phyloP scores from a whole-genome alignment of 768 basidiomycete species.

The Pulveroboletus ravenelii region DNA sequence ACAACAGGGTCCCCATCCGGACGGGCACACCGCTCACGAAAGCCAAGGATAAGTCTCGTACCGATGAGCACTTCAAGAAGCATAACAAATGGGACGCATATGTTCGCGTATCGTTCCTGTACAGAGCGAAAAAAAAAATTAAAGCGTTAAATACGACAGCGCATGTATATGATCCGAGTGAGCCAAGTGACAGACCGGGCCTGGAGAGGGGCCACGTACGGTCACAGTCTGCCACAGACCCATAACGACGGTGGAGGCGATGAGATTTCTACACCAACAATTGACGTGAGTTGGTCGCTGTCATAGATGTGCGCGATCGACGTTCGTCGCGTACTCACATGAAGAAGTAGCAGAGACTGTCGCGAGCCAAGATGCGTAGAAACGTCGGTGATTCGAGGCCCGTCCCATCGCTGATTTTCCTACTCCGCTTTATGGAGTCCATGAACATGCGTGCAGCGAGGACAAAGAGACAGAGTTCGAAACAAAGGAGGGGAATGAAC shows the following conservation, averaged over 20 bases:
- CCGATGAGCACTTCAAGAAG: constrained; percentile 28
- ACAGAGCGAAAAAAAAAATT: too few species aligned
- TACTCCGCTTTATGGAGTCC: constrained; percentile 5
- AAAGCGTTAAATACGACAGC: neutral
- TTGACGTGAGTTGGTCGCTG: neutral
- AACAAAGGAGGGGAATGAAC: constrained; percentile 29
- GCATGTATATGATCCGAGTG: neutral
- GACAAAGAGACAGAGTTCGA: constrained; percentile 25
- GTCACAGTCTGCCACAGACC: constrained; percentile 24
- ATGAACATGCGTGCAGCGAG: constrained; percentile 18
- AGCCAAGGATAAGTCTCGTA: constrained; percentile 29
- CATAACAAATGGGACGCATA: constrained; percentile 31
- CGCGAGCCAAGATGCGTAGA: constrained; percentile 21
- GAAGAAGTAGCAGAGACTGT: constrained; percentile 31
- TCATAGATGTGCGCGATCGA: neutral
- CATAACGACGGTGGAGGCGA: constrained; percentile 21
- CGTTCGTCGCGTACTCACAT: constrained; percentile 15
- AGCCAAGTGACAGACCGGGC: neutral
- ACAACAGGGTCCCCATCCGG: constrained; percentile 6
- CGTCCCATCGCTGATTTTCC: neutral
- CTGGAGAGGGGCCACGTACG: constrained; percentile 11
- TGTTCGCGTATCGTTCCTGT: constrained; percentile 26
- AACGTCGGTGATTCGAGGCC: constrained; percentile 17
- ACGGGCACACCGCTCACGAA: constrained; percentile 27
- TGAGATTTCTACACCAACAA: constrained; percentile 19